phyloP scores from a whole-genome alignment of 2,329 filamentous ascomycete genomes.

The Verticillium albo-atrum region DNA sequence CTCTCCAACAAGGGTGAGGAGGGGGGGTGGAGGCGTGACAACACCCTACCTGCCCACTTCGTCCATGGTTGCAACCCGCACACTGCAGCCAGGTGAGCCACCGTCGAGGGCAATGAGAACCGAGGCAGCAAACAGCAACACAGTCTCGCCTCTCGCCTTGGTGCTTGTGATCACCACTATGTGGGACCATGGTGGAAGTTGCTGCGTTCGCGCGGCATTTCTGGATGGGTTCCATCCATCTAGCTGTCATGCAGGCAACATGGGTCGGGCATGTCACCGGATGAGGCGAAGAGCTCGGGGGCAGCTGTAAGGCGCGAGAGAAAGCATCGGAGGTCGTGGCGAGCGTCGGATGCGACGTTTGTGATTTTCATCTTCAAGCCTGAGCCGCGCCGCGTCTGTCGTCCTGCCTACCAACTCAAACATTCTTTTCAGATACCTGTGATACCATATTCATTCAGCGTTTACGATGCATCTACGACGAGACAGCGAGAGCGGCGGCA shows the following conservation, averaged over 20 bases:
- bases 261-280: background rate
- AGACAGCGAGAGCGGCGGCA: conserved; percentile 11
- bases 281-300: background rate
- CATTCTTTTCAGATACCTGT: background rate
- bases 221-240: background rate
- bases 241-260: background rate
- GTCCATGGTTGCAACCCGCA: background rate
- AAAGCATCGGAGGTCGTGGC: background rate
- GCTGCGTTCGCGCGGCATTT: background rate
- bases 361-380: background rate
- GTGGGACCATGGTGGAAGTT: background rate
- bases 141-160: background rate
- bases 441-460: background rate
- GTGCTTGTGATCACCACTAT: background rate
- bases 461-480: conserved; percentile 11
- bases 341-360: background rate
- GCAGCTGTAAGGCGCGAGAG: background rate
- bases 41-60: background rate
- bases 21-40: background rate
- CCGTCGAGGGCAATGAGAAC: background rate
- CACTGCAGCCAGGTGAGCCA: background rate
- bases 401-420: background rate
- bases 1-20: background rate
- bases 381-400: background rate
- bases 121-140: background rate